phyloP scores from a whole-genome alignment of 345 rosid species.

The Nephelium lappaceum region DNA sequence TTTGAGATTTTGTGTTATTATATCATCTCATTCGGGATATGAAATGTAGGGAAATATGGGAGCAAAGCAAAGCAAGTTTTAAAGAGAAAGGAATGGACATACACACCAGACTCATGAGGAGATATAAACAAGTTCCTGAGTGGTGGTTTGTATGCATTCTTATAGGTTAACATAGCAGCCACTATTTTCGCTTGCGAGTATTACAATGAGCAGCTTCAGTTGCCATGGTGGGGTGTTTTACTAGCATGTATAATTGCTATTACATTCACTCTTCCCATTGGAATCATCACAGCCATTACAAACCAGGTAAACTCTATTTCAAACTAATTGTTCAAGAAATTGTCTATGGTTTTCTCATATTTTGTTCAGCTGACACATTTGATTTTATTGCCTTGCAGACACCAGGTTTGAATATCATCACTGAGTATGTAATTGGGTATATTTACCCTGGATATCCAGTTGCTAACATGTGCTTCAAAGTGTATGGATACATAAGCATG shows the following conservation, averaged over 20 bases:
- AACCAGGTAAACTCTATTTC: constrained; percentile 61
- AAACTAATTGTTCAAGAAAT: neutral
- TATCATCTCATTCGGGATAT: neutral
- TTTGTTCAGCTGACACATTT: neutral
- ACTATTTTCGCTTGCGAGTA: constrained; percentile 84
- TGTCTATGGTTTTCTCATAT: neutral
- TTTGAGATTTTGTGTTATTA: neutral
- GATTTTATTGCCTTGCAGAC: constrained; percentile 43
- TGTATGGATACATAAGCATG: constrained; percentile 97
- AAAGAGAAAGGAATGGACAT: constrained; percentile 61
- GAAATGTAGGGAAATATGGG: constrained; percentile 80
- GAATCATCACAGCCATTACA: constrained; percentile 93
- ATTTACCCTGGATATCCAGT: constrained; percentile 96
- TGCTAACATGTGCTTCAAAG: constrained; percentile 97
- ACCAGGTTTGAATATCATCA: constrained; percentile 89
- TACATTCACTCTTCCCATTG: constrained; percentile 87
- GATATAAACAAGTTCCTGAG: constrained; percentile 79
- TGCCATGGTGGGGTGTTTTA: constrained; percentile 99
- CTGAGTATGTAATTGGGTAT: constrained; percentile 93
- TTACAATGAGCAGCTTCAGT: constrained; percentile 83
- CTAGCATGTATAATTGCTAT: constrained; percentile 85
- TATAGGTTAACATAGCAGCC: constrained; percentile 53
- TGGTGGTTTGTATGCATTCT: constrained; percentile 95
- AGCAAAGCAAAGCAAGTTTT: constrained; percentile 80
- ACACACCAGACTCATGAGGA: constrained; percentile 79